phyloP scores from a whole-genome alignment of 1,139 yeast genomes.

The Blastobotrys serpentis region DNA sequence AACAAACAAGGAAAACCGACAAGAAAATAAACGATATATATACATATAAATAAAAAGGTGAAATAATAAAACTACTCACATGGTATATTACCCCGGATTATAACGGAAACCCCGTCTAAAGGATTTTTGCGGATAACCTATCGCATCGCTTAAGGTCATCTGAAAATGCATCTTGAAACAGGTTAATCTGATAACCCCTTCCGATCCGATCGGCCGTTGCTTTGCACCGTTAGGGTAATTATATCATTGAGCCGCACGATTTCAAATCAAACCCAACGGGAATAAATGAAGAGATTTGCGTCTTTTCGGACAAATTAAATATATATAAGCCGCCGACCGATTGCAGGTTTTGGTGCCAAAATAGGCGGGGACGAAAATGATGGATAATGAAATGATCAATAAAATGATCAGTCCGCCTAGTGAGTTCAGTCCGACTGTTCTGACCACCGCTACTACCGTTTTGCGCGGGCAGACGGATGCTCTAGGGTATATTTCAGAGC shows the following conservation, averaged over 20 bases:
- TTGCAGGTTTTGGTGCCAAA: too few species aligned
- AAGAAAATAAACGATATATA: too few species aligned
- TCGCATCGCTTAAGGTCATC: too few species aligned
- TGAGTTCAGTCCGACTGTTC: conserved; percentile 28
- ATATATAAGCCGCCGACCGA: background rate
- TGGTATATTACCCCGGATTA: too few species aligned
- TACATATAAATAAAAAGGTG: too few species aligned
- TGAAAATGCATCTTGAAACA: too few species aligned
- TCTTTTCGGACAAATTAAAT: too few species aligned
- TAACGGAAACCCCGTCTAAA: too few species aligned
- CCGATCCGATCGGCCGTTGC: background rate
- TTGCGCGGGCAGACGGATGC: conserved; percentile 51
- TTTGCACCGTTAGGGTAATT: background rate
- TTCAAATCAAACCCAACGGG: background rate
- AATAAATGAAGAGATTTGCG: background rate
- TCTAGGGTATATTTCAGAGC: conserved; percentile 43
- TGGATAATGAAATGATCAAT: background rate
- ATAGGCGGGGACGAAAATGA: too few species aligned
- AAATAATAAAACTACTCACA: too few species aligned
- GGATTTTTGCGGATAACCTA: too few species aligned
- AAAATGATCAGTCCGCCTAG: conserved; percentile 15
- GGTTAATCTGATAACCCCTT: background rate
- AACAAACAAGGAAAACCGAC: too few species aligned
- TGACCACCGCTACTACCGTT: conserved; percentile 38
- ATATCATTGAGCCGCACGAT: background rate